Evolutionary conservation across 2,329 filamentous ascomycete genomes (phyloP).

Genomic region (Alternaria angustiovoidea): DNA sequence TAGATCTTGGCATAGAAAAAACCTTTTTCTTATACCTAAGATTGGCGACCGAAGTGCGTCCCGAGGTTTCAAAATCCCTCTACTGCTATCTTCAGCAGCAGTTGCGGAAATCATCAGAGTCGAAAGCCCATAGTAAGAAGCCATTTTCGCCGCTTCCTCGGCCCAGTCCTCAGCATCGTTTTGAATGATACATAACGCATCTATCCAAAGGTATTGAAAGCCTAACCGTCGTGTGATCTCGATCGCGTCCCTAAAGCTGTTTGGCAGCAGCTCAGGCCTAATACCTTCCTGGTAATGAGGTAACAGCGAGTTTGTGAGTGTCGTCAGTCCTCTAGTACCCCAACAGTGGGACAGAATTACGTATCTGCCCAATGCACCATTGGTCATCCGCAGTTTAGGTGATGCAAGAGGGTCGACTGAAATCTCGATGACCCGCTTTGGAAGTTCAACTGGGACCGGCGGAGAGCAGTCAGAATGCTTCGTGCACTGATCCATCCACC

Average conservation of each 20-base stretch:
- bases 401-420: not conserved
- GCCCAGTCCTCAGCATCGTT: not conserved
- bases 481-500: not conserved
- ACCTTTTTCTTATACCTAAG: not conserved
- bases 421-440: not conserved
- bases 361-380: not conserved
- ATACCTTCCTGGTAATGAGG: not conserved
- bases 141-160: not conserved
- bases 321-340: not conserved
- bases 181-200: constrained; percentile 1
- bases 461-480: not conserved
- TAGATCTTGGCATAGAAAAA: too few relatives aligned
- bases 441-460: not conserved
- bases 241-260: not conserved
- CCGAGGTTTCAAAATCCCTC: not conserved
- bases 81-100: not conserved
- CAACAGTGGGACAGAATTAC: not conserved
- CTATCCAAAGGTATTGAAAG: not conserved
- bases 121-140: not conserved
- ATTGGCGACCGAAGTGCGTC: not conserved
- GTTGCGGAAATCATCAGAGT: not conserved
- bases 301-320: not conserved
- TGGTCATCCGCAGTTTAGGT: not conserved
- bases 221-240: not conserved
- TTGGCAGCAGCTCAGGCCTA: not conserved